Base-by-base conservation (phyloP, 495 filamentous ascomycete species). In the Aspergillus sclerotioniger region DNA sequence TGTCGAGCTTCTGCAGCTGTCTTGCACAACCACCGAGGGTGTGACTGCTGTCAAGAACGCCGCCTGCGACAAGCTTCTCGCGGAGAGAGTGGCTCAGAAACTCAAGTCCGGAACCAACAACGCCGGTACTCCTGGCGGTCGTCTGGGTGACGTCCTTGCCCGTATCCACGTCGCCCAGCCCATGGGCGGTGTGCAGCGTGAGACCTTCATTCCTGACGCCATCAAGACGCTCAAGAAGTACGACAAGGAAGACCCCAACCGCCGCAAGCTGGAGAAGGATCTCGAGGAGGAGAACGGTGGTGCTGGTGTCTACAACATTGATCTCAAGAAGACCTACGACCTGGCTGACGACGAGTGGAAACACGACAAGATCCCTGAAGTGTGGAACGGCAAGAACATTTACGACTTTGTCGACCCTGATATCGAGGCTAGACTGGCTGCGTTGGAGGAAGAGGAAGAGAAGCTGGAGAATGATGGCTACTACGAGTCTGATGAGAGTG, bases 321-420 rank as follows among this genome's bases (percentile, higher is more conserved):
- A 97, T 60, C 79, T 98, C 62, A 88, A 89, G 71, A 86, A 88
- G 63, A 87, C 92, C 61, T 98, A 96, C 74, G 71, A 89, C 2
- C 82, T 96, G 52, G 91, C 86, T 17, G 80, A 96, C 65, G 82
- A 86, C 21, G 89, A 94, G 15, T 97, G 93, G 94, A 96, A 95
- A 70, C 81, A 96, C 67, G 94, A 98, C 77, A 93, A 89, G 73
- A 87, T 97, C 12, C 95, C 95, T 25, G 95, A 98, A 71, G 79
- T 93, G 41, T 87, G 89, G 76, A 86, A 96, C 63, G 94, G 94
- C 68, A 90, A 90, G 80, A 98, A 98, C 74, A 90, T 98, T 32
- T 91, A 90, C 78, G 94, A 98, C 70, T 98, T 88, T 70, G 86
- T 98, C 68, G 94, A 98, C 63, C 92, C 94, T 0, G 94, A 98